Evolutionary conservation across 169 alveolate species (phyloP), one percentile per base, ranked within the genome.

Genomic region (Blepharisma undulans): DNA sequence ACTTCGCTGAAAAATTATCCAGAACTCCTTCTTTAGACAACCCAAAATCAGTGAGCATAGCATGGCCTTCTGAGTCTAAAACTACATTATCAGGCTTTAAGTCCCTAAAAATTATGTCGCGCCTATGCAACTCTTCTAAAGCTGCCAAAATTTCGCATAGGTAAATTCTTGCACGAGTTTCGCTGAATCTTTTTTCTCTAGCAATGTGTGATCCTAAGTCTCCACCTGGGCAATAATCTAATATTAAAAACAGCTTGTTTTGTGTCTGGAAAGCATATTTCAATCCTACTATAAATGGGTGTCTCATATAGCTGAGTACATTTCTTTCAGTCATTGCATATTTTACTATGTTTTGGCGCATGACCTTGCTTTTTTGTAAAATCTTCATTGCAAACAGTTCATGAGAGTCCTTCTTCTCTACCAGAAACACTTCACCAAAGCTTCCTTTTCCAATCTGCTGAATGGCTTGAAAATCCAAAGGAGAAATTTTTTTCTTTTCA

Each of bases 321-420:
- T 97, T 95, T 76, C 99, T 90, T 92, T 97, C 99, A 27, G 99
- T 96, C 91, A 95, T 88, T 18, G 98, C 99, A 92, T 97, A 97
- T 88, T 93, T 95, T 0, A 96, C 94, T 88, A 96, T 82, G 92
- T 96, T 97, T 80, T 97, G 96, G 34, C 84, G 90, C 90, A 96
- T 85, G 10, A 95, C 94, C 90, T 94, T 95, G 29, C 90, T 94
- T 90, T 97, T 96, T 59, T 94, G 87, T 71, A 97, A 92, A 2
- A 96, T 96, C 84, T 97, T 97, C 99, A 97, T 97, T 1, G 99
- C 99, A 92, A 94, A 97, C 4, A 91, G 87, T 36, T 92, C 84
- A n/a, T 91, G 92, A 66, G 90, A 89, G 72, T 91, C 92, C 88
- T 88, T 92, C 92, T 95, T 95, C 88, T 94, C 87, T 3, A 97